Evolutionary conservation across 371 early-diverging fungal genomes (phyloP).

Genomic region (Mucor mucedo): DNA sequence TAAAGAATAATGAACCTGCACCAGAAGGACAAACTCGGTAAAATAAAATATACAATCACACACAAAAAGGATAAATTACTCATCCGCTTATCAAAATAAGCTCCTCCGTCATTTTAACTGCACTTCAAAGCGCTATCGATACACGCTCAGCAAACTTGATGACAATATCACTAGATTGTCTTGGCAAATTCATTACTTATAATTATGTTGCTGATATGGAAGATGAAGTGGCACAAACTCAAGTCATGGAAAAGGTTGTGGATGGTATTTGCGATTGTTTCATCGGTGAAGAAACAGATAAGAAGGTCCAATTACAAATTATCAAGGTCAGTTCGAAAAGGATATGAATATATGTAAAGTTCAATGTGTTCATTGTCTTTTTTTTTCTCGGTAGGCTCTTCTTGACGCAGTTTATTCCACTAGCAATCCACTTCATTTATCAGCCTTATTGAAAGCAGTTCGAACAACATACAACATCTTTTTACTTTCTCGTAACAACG

Average conservation of each 20-base stretch:
- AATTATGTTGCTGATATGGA: slow-evolving; percentile 66
- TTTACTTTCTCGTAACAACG: slow-evolving; percentile 69
- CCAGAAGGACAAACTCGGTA: slow-evolving; percentile 51
- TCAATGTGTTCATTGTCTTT: too few relatives aligned
- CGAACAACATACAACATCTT: slow-evolving; percentile 77
- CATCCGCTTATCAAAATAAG: slow-evolving; percentile 23
- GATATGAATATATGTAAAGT: too few relatives aligned
- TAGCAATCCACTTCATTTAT: slow-evolving; percentile 73
- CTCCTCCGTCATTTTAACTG: slow-evolving; percentile 59
- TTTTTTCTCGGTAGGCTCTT: slow-evolving; percentile 64
- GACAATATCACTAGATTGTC: slow-evolving; percentile 68
- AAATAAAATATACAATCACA: not conserved
- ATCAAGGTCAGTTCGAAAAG: slow-evolving; percentile 58
- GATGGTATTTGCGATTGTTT: slow-evolving; percentile 64
- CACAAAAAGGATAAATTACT: not conserved
- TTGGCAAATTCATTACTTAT: slow-evolving; percentile 79
- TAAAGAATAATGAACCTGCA: slow-evolving; percentile 46
- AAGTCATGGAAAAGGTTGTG: slow-evolving; percentile 61
- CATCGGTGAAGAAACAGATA: slow-evolving; percentile 76
- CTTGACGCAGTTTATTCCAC: slow-evolving; percentile 81
- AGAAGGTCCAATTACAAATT: slow-evolving; percentile 76
- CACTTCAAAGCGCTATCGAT: slow-evolving; percentile 64
- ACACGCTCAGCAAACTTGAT: slow-evolving; percentile 60
- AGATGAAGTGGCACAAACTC: slow-evolving; percentile 46
- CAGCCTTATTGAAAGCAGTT: slow-evolving; percentile 82